Evolutionary conservation across 208 protist species (phyloP), one percentile per base, ranked within the genome.

Genomic region (Novymonas esmeraldas): DNA sequence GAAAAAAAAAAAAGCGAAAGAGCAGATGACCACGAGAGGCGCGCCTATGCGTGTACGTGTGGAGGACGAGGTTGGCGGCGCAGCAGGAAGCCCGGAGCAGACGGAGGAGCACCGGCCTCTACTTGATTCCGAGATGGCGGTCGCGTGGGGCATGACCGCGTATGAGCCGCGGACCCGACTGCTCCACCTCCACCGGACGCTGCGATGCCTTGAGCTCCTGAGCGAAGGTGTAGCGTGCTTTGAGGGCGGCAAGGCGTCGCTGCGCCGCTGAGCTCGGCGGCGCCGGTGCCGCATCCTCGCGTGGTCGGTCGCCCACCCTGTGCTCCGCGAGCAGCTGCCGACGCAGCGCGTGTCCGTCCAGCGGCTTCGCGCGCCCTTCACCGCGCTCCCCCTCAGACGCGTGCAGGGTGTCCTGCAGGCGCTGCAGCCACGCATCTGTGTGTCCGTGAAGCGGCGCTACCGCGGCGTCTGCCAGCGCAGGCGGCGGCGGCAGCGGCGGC

Each of bases 331-430:
- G 50, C 14, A 93, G 69, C 61, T 84, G 65, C 13, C 81, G 77
- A 6, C 90, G 77, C 56, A 95, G 79, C 9, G 59, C 60, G 58
- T 89, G 76, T 20, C 90, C 90, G 54, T 95, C 87, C 26, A 89
- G 14, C 3, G 67, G 56, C 39, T 62, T 72, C 48, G 42, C 70
- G 1, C 45, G 20, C 14, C 14, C 51, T 0, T 42, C 45, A 16
- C 31, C 55, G 36, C 29, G 45, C 16, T 22, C 52, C n/a, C 52
- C 59, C 13, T 76, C 71, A 7, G 67, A 57, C 14, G 39, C 48
- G 55, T 87, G 84, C 22, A 91, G 44, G 48, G 70, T 54, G 22
- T 63, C 59, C 6, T 71, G 82, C 49, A 94, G 65, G 56, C 64
- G 56, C 31, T 79, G 50, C n/a, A 94, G 48, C 84, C 82, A 94